phyloP scores from a whole-genome alignment of 2,329 filamentous ascomycete species.

The Claviceps humidiphila region DNA sequence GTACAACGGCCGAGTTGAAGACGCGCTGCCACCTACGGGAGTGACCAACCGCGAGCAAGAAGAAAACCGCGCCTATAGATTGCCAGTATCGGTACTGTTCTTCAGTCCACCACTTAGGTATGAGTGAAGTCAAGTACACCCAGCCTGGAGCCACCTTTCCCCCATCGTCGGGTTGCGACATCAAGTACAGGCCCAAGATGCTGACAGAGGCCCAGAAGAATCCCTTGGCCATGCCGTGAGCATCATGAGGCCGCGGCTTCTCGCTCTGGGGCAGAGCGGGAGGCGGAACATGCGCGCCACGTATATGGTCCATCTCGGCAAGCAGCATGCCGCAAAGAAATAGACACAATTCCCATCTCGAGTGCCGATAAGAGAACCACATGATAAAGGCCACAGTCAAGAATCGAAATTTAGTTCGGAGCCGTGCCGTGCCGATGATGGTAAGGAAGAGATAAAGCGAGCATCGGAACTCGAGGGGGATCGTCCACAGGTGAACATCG shows the following conservation, averaged over 20 bases:
- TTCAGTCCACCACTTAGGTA: slow-evolving; percentile 35
- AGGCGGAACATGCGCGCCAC: slow-evolving; percentile 28
- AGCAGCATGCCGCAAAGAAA: slow-evolving; percentile 42
- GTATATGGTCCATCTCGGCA: slow-evolving; percentile 40
- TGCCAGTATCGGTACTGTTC: slow-evolving; percentile 44
- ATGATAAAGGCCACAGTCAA: slow-evolving; percentile 27
- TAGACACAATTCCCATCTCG: slow-evolving; percentile 41
- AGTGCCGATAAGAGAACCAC: slow-evolving; percentile 32
- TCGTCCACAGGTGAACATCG: slow-evolving; percentile 49
- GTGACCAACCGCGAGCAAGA: slow-evolving; percentile 36
- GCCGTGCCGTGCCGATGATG: slow-evolving; percentile 34
- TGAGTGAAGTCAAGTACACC: slow-evolving; percentile 31
- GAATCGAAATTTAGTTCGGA: slow-evolving; percentile 29
- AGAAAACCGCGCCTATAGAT: slow-evolving; percentile 36
- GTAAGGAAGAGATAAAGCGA: slow-evolving; percentile 44
- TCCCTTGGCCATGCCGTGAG: slow-evolving; percentile 6
- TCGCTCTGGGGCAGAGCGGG: slow-evolving; percentile 14
- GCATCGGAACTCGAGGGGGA: slow-evolving; percentile 46
- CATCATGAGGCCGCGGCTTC: slow-evolving; percentile 3
- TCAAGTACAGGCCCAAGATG: slow-evolving; percentile 38
- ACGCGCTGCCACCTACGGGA: slow-evolving; percentile 33
- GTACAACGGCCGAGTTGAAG: slow-evolving; percentile 35
- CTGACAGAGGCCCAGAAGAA: slow-evolving; percentile 29
- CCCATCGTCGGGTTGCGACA: slow-evolving; percentile 24
- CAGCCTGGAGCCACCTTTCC: slow-evolving; percentile 40